phyloP scores from a whole-genome alignment of 192 early-diverging fungal genomes.

The Dissophora ornata region DNA sequence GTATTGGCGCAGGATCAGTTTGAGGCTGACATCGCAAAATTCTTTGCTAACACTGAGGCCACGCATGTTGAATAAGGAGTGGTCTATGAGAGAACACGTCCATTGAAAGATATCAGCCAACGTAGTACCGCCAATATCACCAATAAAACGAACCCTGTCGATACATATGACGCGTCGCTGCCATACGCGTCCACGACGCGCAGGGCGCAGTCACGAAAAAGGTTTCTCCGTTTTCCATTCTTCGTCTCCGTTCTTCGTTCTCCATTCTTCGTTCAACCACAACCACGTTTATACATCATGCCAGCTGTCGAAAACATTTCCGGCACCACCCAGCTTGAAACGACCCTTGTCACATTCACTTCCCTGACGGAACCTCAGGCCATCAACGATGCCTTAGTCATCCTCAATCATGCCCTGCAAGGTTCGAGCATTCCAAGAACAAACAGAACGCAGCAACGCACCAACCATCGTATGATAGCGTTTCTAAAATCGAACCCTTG shows the following conservation, averaged over 20 bases:
- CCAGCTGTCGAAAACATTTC: background rate
- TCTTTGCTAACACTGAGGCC: slow-evolving; percentile 60
- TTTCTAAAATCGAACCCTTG: too few species aligned
- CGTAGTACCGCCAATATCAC: too few species aligned
- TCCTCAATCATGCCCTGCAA: slow-evolving; percentile 23
- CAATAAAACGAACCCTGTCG: too few species aligned
- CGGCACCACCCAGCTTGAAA: slow-evolving; percentile 13
- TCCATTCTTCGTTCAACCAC: background rate
- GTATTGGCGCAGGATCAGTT: slow-evolving; percentile 66
- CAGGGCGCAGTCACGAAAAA: too few species aligned
- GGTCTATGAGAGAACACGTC: too few species aligned
- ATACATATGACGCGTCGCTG: too few species aligned
- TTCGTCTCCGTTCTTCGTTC: background rate
- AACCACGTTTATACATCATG: background rate
- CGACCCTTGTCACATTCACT: slow-evolving; percentile 10
- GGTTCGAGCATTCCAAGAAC: too few species aligned
- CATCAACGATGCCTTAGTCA: slow-evolving; percentile 29
- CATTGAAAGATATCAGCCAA: too few species aligned
- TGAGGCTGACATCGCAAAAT: slow-evolving; percentile 62
- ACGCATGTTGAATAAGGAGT: slow-evolving; percentile 64
- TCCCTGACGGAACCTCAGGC: slow-evolving; percentile 22
- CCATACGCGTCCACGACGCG: too few species aligned
- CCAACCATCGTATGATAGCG: too few species aligned
- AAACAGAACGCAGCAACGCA: too few species aligned
- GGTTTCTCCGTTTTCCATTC: background rate